A percentile compares a stretch with the other conserved stretches of the same genome.
These are phyloP conservation scores for Debaryomyces tyrocola DNA, from an alignment of 805 yeast genomes.

Conservation along the genomic window DNA sequence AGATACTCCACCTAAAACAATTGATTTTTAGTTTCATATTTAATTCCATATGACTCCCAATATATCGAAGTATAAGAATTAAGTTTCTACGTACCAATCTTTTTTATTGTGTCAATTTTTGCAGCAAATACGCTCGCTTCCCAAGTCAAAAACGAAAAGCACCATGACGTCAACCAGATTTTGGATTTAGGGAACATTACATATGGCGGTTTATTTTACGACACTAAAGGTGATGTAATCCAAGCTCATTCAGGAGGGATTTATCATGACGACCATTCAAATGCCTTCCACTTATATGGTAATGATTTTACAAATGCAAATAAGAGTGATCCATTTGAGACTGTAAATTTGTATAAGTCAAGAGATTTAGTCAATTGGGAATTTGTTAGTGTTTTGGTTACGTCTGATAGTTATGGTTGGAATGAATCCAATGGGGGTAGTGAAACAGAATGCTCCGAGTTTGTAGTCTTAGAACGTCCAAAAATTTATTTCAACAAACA, in stretches of 20 bases:
- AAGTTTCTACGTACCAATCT: no score
- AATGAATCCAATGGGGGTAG: background rate
- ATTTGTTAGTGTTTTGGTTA: background rate
- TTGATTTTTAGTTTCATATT: no score
- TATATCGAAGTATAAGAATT: no score
- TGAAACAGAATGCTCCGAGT: background rate
- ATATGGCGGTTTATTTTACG: background rate
- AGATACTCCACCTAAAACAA: no score
- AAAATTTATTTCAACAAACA: background rate
- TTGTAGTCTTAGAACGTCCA: background rate
- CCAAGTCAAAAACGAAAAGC: no score
- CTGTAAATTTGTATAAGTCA: background rate
- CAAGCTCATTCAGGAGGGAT: background rate
- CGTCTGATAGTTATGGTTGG: background rate
- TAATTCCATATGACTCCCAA: no score
- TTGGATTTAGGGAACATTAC: background rate
- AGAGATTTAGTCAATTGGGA: background rate
- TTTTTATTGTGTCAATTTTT: no score
- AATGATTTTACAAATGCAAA: background rate
- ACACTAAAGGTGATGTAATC: background rate
- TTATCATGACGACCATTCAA: background rate
- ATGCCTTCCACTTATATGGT: background rate
- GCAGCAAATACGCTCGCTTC: no score
- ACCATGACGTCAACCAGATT: no score
- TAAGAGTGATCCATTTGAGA: background rate